Evolutionary conservation across 768 basidiomycete genomes (phyloP).

Genomic region (Atractiella rhizophila): DNA sequence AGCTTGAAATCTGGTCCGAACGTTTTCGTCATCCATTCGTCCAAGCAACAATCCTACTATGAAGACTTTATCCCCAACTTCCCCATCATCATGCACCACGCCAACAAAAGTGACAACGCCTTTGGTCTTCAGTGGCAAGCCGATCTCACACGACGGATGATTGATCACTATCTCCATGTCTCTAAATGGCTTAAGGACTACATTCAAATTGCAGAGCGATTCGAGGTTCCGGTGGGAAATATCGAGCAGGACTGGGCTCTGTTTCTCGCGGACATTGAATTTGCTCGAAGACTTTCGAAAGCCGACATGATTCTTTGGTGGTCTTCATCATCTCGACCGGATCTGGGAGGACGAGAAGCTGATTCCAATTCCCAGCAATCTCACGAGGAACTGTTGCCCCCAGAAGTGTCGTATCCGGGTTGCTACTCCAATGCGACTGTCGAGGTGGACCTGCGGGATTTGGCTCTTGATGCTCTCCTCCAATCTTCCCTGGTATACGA

Average conservation of each 20-base stretch:
- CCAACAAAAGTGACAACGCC: constrained; percentile 33
- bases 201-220: constrained; percentile 59
- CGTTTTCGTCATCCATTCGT: constrained; percentile 58
- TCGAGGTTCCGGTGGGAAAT: constrained; percentile 61
- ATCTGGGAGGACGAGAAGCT: constrained; percentile 77
- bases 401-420: constrained; percentile 61
- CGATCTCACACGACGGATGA: constrained; percentile 55
- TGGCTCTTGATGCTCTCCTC: constrained; percentile 77
- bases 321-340: constrained; percentile 67
- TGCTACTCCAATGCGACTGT: constrained; percentile 81
- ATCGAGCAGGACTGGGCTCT: constrained; percentile 71
- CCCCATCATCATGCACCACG: constrained; percentile 62
- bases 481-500: constrained; percentile 92
- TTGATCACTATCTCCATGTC: constrained; percentile 51
- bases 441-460: constrained; percentile 63
- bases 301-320: constrained; percentile 93
- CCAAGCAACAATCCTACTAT: constrained; percentile 59
- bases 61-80: constrained; percentile 39
- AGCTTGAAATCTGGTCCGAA: constrained; percentile 34
- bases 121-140: constrained; percentile 71
- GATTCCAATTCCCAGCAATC: constrained; percentile 37
- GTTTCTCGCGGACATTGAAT: constrained; percentile 66
- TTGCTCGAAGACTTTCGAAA: constrained; percentile 57
- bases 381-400: constrained; percentile 49
- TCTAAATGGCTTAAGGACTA: constrained; percentile 57